Base-by-base conservation (phyloP, 73 alveolate species). In the Paramecium pentaurelia region DNA sequence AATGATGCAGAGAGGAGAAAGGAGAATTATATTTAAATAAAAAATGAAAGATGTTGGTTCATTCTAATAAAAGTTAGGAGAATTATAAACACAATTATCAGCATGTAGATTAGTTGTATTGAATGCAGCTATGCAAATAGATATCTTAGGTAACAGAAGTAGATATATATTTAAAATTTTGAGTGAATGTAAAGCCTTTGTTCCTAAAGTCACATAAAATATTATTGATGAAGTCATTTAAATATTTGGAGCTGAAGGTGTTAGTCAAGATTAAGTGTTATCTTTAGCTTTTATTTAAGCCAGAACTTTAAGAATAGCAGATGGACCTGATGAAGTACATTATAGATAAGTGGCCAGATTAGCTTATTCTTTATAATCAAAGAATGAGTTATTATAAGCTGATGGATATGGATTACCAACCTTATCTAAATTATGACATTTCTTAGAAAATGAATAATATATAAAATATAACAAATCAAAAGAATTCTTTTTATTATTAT, bases 271-370 rank as follows among this genome's bases (percentile, higher is more conserved):
- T 64, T 44, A 60, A 18, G 45, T 60, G 2, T 58, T 92, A 30
- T 80, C 95, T 10, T 75, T 91, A 64, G 86, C 95, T 60, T 94
- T 91, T 54, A 88, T 77, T n/a, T 58, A 86, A 60, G 96, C 95
- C 32, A 89, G 97, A 25, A 92, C 93, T n/a, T 88, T 94, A 49
- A 87, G 97, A 12, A 59, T 94, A 68, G 97, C 97, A 9, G 96
- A 92, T 87, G 97, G 97, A 30, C 97, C 97, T 25, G 97, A 94
- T 86, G 95, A 92, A 22, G 97, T 94, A n/a, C 97, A 94, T 92
- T 89, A 86, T 32, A 92, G 86, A 80, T 75, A 93, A 49, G 93
- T 94, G 11, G 97, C 97, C 30, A 92, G 64, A 71, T 45, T 60
- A 34, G 91, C 91, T 3, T 80, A 45, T 27, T 36, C 68, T 25